Percentiles rank a stretch among this genome's conserved stretches.
Conservation (phyloP, 768 basidiomycete species). For the Podaxis sp. region DNA sequence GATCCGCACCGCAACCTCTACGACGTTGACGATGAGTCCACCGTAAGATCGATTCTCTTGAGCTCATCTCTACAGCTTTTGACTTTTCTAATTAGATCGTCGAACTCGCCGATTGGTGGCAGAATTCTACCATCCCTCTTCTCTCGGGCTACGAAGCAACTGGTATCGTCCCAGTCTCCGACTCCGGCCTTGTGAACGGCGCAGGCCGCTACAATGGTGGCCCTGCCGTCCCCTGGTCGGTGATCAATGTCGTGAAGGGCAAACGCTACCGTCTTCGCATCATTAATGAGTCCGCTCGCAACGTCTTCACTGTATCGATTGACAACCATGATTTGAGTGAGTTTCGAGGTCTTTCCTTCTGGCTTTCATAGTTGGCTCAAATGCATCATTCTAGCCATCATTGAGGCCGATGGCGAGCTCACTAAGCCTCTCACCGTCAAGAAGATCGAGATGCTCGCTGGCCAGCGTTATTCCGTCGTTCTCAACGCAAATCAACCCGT, state of each 20-base stretch:
- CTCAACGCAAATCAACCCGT: slow-evolving; percentile 42
- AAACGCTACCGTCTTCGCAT: slow-evolving; percentile 56
- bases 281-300: slow-evolving; percentile 47
- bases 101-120: slow-evolving; percentile 43
- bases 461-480: slow-evolving; percentile 50
- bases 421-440: slow-evolving; percentile 34
- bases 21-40: slow-evolving; percentile 15
- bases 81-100: slow-evolving; percentile 26
- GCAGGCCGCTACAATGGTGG: slow-evolving; percentile 42
- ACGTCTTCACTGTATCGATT: slow-evolving; percentile 38
- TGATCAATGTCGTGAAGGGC: slow-evolving; percentile 40
- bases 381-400: slow-evolving; percentile 25
- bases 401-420: slow-evolving; percentile 40
- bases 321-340: slow-evolving; percentile 31
- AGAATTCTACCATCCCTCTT: slow-evolving; percentile 26
- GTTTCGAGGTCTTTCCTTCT: not conserved
- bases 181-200: slow-evolving; percentile 49
- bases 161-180: slow-evolving; percentile 29
- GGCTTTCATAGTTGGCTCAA: not conserved
- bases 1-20: slow-evolving; percentile 24
- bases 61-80: slow-evolving; percentile 18
- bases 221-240: slow-evolving; percentile 36
- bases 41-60: not conserved
- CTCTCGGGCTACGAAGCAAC: slow-evolving; percentile 28
- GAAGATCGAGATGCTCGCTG: slow-evolving; percentile 41